These are phyloP conservation scores for Boletus tomentosulus DNA, from an alignment of 768 basidiomycete genomes.

Conservation along the genomic window DNA sequence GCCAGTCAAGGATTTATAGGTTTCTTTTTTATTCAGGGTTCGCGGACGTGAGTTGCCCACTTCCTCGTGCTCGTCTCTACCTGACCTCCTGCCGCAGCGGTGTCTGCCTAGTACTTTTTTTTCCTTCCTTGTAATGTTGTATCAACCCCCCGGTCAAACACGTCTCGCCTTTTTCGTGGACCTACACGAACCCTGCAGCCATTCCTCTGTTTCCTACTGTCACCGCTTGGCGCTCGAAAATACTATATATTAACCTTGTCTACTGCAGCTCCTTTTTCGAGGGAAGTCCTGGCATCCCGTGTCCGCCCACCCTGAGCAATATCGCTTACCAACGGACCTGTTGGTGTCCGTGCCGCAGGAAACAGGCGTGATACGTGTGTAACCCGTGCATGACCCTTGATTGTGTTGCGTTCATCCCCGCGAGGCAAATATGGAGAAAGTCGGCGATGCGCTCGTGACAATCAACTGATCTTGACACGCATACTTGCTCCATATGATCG, in stretches of 20 bases:
- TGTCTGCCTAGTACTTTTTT: not conserved
- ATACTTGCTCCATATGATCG: not conserved
- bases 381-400: not conserved
- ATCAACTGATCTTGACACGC: not conserved
- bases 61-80: not conserved
- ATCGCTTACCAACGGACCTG: too few relatives aligned
- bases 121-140: slow-evolving; percentile 4
- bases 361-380: not conserved
- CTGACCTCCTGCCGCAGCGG: slow-evolving; percentile 7
- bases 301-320: not conserved
- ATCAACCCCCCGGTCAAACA: slow-evolving; percentile 1
- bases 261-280: not conserved
- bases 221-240: not conserved
- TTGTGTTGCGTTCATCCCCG: not conserved
- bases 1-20: slow-evolving; percentile 26
- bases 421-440: not conserved
- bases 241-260: slow-evolving; percentile 7
- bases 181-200: not conserved
- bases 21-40: not conserved
- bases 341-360: not conserved
- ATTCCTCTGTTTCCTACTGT: not conserved
- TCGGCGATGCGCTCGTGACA: not conserved
- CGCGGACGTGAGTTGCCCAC: slow-evolving; percentile 10
- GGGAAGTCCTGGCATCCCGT: not conserved
- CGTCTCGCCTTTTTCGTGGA: not conserved